These are phyloP conservation scores for Ophiosphaerella korrae DNA, from an alignment of 2,329 filamentous ascomycete species.

Conservation along the genomic window DNA sequence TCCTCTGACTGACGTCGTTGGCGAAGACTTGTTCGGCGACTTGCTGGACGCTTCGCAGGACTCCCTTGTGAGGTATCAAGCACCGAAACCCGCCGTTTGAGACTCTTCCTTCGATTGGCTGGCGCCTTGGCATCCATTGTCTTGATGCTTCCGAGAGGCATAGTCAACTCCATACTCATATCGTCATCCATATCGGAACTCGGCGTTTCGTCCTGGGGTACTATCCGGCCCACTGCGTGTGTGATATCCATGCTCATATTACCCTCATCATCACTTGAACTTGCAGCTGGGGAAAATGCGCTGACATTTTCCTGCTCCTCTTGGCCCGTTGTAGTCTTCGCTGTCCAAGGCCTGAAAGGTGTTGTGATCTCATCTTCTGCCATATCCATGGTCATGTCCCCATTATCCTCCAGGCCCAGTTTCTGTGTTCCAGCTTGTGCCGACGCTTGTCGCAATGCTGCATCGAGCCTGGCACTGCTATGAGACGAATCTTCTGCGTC, in stretches of 20 bases:
- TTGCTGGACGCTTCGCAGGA: constrained; percentile 40
- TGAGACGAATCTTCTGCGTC: constrained; percentile 63
- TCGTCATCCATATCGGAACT: constrained; percentile 52
- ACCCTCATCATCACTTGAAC: constrained; percentile 52
- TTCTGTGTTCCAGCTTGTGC: constrained; percentile 75
- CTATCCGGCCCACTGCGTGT: constrained; percentile 77
- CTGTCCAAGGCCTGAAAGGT: constrained; percentile 74
- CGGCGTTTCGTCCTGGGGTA: constrained; percentile 54
- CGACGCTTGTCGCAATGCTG: constrained; percentile 76
- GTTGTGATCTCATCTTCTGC: constrained; percentile 73
- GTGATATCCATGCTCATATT: constrained; percentile 97
- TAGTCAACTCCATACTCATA: constrained; percentile 62
- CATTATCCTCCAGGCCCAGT: constrained; percentile 63
- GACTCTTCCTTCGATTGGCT: constrained; percentile 42
- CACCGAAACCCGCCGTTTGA: constrained; percentile 53
- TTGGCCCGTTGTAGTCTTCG: constrained; percentile 54
- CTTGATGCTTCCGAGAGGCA: constrained; percentile 59
- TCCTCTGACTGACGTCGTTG: constrained; percentile 44
- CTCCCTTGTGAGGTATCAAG: constrained; percentile 45
- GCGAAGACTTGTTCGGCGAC: constrained; percentile 46
- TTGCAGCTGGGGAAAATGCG: constrained; percentile 54
- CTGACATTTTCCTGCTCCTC: constrained; percentile 58
- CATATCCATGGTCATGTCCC: constrained; percentile 58
- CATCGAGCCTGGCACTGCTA: constrained; percentile 76
- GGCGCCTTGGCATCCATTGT: constrained; percentile 31